Conservation (phyloP, 2,329 filamentous ascomycete species). For the Capronia coronata region DNA sequence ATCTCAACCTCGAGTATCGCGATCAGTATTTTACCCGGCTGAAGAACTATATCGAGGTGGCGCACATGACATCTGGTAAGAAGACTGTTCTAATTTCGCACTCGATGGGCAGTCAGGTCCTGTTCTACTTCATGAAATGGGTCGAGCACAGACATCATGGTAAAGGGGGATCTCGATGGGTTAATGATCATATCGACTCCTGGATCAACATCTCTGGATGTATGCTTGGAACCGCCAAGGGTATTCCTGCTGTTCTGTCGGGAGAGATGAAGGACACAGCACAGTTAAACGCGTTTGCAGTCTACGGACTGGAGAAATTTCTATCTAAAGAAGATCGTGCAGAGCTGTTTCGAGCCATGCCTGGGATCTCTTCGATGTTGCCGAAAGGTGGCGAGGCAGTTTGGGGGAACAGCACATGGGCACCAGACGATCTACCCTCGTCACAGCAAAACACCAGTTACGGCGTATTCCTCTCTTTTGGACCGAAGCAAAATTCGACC, state of each 20-base stretch:
- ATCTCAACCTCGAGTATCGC: constrained; percentile 77
- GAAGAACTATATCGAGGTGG: constrained; percentile 84
- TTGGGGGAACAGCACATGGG: constrained; percentile 86
- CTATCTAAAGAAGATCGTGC: constrained; percentile 82
- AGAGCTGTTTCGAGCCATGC: constrained; percentile 94
- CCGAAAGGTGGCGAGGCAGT: constrained; percentile 87
- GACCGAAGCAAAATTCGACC: constrained; percentile 53
- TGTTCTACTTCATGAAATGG: constrained; percentile 74
- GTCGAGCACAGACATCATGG: constrained; percentile 74
- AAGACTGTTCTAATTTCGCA: constrained; percentile 87
- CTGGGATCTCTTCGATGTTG: constrained; percentile 91
- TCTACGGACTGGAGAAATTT: constrained; percentile 95
- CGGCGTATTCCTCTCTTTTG: constrained; percentile 81
- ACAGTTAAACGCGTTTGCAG: constrained; percentile 90
- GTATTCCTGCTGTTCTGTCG: constrained; percentile 79
- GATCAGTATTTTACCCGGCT: constrained; percentile 92
- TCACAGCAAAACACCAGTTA: constrained; percentile 51
- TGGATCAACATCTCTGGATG: constrained; percentile 99
- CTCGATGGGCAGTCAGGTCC: constrained; percentile 94
- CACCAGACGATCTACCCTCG: constrained; percentile 79
- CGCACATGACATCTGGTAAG: constrained; percentile 62
- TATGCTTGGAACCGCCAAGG: constrained; percentile 93
- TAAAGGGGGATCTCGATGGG: constrained; percentile 77
- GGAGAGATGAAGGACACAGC: constrained; percentile 99
- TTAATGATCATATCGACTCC: constrained; percentile 79